These are phyloP conservation scores for Zygoascus meyerae DNA, from an alignment of 1,139 yeast species.

Conservation along the genomic window DNA sequence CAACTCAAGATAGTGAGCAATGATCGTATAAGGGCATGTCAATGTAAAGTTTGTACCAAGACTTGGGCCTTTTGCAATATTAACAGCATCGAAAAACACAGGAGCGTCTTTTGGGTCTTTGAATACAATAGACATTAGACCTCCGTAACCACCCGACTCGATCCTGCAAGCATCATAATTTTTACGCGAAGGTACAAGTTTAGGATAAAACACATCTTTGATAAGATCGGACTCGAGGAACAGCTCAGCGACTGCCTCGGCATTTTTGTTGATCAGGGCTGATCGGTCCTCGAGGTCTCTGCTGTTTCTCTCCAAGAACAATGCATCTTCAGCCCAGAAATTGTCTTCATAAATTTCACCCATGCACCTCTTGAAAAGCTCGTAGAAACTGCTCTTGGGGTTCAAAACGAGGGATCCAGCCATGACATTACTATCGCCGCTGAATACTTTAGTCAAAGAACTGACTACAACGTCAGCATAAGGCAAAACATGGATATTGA, in stretches of 20 bases:
- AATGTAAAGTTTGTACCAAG: constrained; percentile 90
- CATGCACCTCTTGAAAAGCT: constrained; percentile 45
- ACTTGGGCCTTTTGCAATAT: constrained; percentile 87
- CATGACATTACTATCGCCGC: constrained; percentile 94
- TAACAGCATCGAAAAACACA: constrained; percentile 66
- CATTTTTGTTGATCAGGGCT: constrained; percentile 56
- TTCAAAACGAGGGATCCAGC: constrained; percentile 85
- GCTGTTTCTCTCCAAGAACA: constrained; percentile 85
- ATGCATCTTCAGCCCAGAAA: constrained; percentile 92
- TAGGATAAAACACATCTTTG: constrained; percentile 67
- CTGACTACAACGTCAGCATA: constrained; percentile 81
- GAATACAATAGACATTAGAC: constrained; percentile 74
- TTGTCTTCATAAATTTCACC: constrained; percentile 60
- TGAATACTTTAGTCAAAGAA: constrained; percentile 84
- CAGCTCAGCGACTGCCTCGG: constrained; percentile 47
- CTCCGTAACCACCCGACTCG: constrained; percentile 85
- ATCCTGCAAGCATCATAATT: constrained; percentile 70
- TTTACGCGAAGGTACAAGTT: constrained; percentile 44
- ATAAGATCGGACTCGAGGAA: constrained; percentile 39
- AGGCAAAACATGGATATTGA: constrained; percentile 76
- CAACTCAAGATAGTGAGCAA: constrained; percentile 82
- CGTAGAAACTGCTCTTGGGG: constrained; percentile 53
- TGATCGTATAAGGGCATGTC: constrained; percentile 84
- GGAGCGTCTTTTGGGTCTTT: constrained; percentile 60
- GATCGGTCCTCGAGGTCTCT: constrained; percentile 78